Evolutionary conservation across 2,329 filamentous ascomycete species (phyloP).

Genomic region (Fonsecaea pugnacius): DNA sequence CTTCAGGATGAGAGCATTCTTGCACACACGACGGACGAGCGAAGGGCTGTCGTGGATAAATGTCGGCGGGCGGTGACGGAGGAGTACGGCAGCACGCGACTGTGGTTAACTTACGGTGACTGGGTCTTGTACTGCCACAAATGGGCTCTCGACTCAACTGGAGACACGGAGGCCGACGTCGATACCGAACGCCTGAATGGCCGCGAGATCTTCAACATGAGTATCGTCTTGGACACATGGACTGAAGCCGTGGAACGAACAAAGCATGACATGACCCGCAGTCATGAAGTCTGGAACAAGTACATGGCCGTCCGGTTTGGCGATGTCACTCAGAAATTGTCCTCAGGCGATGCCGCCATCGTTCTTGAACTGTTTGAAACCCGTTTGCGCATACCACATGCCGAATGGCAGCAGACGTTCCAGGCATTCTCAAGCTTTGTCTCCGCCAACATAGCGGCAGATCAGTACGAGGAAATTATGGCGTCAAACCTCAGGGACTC

Average conservation of each 20-base stretch:
- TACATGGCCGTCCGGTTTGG: conserved; percentile 61
- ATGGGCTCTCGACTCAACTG: conserved; percentile 50
- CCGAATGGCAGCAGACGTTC: conserved; percentile 63
- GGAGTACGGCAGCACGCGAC: conserved; percentile 63
- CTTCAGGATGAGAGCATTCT: conserved; percentile 65
- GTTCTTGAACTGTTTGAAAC: conserved; percentile 58
- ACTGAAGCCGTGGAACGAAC: conserved; percentile 61
- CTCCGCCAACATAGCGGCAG: conserved; percentile 58
- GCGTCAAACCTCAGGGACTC: conserved; percentile 57
- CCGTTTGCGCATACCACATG: conserved; percentile 62
- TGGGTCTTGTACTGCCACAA: conserved; percentile 63
- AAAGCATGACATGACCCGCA: conserved; percentile 64
- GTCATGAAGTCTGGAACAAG: conserved; percentile 65
- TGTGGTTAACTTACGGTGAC: conserved; percentile 67
- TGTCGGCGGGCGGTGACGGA: conserved; percentile 64
- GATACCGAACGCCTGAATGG: conserved; percentile 64
- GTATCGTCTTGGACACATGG: conserved; percentile 61
- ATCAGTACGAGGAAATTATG: conserved; percentile 60
- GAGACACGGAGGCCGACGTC: conserved; percentile 43
- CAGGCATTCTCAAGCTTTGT: conserved; percentile 64
- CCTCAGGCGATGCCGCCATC: conserved; percentile 54
- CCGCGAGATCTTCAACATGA: conserved; percentile 63
- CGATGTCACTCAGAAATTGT: conserved; percentile 55
- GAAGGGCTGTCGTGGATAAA: conserved; percentile 63
- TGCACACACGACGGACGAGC: conserved; percentile 60